Evolutionary conservation across 179 eudicot species (phyloP), one percentile per base, ranked within the genome.

Genomic region (Vitellaria paradoxa): DNA sequence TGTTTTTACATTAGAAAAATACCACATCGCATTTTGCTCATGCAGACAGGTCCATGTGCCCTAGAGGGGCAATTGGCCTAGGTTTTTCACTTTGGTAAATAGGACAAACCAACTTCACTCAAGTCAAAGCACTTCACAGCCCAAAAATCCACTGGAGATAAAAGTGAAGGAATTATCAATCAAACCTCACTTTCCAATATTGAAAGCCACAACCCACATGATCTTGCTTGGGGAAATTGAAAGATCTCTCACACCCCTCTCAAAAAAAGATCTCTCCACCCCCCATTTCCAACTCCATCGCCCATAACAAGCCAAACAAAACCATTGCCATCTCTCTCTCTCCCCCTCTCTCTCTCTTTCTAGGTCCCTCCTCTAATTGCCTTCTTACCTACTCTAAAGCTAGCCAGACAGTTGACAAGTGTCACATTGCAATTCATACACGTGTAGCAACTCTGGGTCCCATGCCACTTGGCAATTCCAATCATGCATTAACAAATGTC

Each of bases 181-280:
- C 64, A 74, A 60, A 70, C 77, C 72, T 73, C 83, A 79, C 87
- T 85, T 90, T 85, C 85, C 90, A 76, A 81, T 42, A 42, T 42
- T 73, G 85, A 81, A 82, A 87, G 47, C 82, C 72, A 82, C 88
- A 82, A 76, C 85, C 83, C 88, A 90, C 88, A 85, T 82, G 86
- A 85, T 85, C 76, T 82, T 89, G 85, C 84, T 84, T 81, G 82
- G 69, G 68, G 82, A 81, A 82, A 65, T 80, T 82, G 80, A 79
- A 84, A 78, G 74, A 79, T 82, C 77, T 70, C 71, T 75, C 57
- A 21, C 72, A 40, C 42, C 20, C 68, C 61, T 53, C 64, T 73
- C 77, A 76, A 81, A 74, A 76, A 81, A 74, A 77, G 75, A 80
- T 69, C 57, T 11, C 23, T 65, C 68, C 13, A 13, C 20, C 20